Base-by-base conservation (phyloP, 2,329 filamentous ascomycete species). In the Alternaria alternata region DNA sequence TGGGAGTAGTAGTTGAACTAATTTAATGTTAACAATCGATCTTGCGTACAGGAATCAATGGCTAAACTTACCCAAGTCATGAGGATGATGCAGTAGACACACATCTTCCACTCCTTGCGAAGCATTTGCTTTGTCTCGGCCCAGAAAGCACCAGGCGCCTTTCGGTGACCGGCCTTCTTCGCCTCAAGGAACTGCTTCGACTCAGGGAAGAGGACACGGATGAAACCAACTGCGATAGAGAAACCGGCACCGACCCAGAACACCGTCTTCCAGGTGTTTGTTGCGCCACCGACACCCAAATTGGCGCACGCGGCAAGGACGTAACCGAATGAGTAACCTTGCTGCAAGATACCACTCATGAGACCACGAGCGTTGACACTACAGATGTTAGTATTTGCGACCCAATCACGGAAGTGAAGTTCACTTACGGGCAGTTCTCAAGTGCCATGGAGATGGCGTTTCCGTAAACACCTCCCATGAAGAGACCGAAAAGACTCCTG, bases 381-480 rank as follows among this genome's bases (percentile, higher is more conserved):
- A 22, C 48, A 44, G 1, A 14, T 30, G 41, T 72, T 65, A 74
- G 64, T 51, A 39, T 20, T 22, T 6, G 16, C 28, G 0, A 36
- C 0, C 3, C 0, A 2, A 30, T 11, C 0, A 30, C 0, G 4
- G 28, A 30, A 0, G 0, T 12, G 28, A 30, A 0, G 11, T 22
- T 4, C 11, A 81, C 85, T 78, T 80, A 79, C 76, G 90, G 90
- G 61, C 89, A 86, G 70, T 92, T 91, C 73, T 93, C 91, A 8
- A 93, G 82, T 0, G 90, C 90, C 87, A 92, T 93, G 49, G 90
- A 89, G 44, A 91, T 89, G 36, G 90, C 90, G 70, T 92, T 92
- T 36, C 91, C 91, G 76, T 92, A 93, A 12, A 93, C 88, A 67
- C 91, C 91, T 38, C 91, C 91, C 91, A 93, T 93, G 78, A 92